Base-by-base conservation (phyloP, 768 basidiomycete species). In the Pleurotus citrinopileatus region DNA sequence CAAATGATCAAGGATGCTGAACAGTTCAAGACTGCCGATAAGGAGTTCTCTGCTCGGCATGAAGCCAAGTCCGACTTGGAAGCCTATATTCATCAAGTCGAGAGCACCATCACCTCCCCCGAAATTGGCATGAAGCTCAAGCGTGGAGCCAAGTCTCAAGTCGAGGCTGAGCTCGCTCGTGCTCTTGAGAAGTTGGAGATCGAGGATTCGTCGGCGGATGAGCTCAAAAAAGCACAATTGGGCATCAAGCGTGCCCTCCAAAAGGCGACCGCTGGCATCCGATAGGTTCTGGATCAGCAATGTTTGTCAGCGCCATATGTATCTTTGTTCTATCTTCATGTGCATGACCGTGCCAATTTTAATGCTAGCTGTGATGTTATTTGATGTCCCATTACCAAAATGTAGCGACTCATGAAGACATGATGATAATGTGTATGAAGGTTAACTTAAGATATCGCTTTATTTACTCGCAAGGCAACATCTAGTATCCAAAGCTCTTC, bases 1-100 rank as follows among this genome's bases (percentile, higher is more conserved):
- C 95, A 98, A 76, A 98, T 98, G 97, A 97, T 98, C 81, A 94
- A 95, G 81, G 96, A 98, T 67, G 93, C 97, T 52, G 96, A 98
- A 73, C 92, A 94, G 72, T 97, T 83, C 84, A 95, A 94, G 81
- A 83, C 86, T 69, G 92, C 89, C 23, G 91, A 94, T 82, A 97
- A 94, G 79, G 97, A 98, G 71, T 98, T 96, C 84, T 91, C 93
- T 59, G 88, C 95, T 53, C 91, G 91, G 61, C 97, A 99, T 70
- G 95, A 98, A 75, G 94, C 97, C 59, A 97, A 95, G 74, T 91
- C 94, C 44, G 95, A 98, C 73, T 89, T 98, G 57, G 97, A 99
- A 79, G 86, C 93, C 32, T 98, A 98, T 78, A 82, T 99, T 66
- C 93, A 96, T 79, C 91, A 94, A 71, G 94, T 98, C 65, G 94